These are phyloP conservation scores for Boletus pseudopeckii DNA, from an alignment of 768 basidiomycete genomes.

Conservation along the genomic window DNA sequence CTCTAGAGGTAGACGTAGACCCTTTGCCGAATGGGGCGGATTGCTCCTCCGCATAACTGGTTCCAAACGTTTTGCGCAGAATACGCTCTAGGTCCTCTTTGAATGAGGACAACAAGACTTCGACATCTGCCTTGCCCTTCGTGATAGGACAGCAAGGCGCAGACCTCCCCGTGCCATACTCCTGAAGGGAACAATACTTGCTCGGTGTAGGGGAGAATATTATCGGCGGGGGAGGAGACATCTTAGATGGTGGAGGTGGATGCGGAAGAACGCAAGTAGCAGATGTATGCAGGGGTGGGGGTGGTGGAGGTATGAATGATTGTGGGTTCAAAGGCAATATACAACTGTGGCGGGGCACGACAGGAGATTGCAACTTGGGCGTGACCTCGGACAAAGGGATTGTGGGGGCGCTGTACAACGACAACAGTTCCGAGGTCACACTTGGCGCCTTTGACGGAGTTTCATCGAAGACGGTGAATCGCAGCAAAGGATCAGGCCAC, in stretches of 20 bases:
- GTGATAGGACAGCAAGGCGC: slow-evolving; percentile 42
- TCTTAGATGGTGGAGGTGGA: slow-evolving; percentile 14
- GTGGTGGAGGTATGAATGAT: background rate
- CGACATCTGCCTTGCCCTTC: slow-evolving; percentile 49
- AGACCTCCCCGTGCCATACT: background rate
- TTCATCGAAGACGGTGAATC: slow-evolving; percentile 60
- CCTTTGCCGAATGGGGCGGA: background rate
- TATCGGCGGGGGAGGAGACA: slow-evolving; percentile 1
- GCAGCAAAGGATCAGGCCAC: slow-evolving; percentile 59
- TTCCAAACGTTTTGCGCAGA: slow-evolving; percentile 37
- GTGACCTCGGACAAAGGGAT: background rate
- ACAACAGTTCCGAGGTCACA: slow-evolving; percentile 1
- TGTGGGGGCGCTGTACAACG: slow-evolving; percentile 2
- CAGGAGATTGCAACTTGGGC: background rate
- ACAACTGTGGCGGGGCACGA: background rate
- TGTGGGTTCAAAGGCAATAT: background rate
- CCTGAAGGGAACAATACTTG: background rate
- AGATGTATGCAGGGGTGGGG: slow-evolving; percentile 27
- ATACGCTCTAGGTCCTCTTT: slow-evolving; percentile 50
- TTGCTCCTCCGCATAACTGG: slow-evolving; percentile 1
- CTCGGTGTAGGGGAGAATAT: background rate
- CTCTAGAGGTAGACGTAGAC: background rate
- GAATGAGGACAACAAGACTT: slow-evolving; percentile 46
- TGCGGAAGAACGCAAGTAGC: slow-evolving; percentile 9
- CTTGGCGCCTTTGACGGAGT: slow-evolving; percentile 37